Evolutionary conservation across 2,329 filamentous ascomycete genomes (phyloP).

Genomic region (Colletotrichum sidae): DNA sequence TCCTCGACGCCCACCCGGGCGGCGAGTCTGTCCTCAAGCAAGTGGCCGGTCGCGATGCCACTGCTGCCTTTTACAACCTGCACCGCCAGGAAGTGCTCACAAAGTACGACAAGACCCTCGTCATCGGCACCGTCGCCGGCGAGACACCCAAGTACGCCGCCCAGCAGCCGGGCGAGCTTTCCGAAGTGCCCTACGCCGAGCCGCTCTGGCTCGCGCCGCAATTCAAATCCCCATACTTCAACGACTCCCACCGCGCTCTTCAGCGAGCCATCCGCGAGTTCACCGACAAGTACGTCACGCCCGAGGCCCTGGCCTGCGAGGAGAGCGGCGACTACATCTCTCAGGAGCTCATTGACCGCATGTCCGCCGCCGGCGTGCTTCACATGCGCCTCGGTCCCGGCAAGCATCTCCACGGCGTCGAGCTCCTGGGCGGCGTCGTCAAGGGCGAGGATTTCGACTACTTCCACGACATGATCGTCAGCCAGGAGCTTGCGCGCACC

Average conservation of each 20-base stretch:
- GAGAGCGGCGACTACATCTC: constrained; percentile 77
- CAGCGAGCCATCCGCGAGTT: constrained; percentile 79
- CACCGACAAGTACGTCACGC: constrained; percentile 75
- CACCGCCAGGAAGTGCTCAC: constrained; percentile 90
- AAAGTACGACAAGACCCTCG: constrained; percentile 77
- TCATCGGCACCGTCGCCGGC: constrained; percentile 79
- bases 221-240: constrained; percentile 86
- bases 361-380: constrained; percentile 79
- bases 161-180: constrained; percentile 77
- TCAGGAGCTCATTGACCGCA: constrained; percentile 79
- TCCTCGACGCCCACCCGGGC: constrained; percentile 86
- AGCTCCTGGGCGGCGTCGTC: constrained; percentile 75
- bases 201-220: constrained; percentile 83
- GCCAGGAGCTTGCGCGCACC: constrained; percentile 77
- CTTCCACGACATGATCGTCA: constrained; percentile 83
- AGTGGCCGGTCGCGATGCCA: constrained; percentile 85
- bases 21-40: constrained; percentile 84
- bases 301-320: constrained; percentile 83
- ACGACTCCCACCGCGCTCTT: constrained; percentile 76
- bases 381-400: constrained; percentile 88
- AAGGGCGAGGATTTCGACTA: constrained; percentile 87
- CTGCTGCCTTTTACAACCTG: constrained; percentile 88
- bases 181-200: constrained; percentile 84
- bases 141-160: constrained; percentile 81
- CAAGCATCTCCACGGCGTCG: constrained; percentile 80